These are phyloP conservation scores for Dactylellina leptospora DNA, from an alignment of 2,329 filamentous ascomycete species.

Conservation along the genomic window DNA sequence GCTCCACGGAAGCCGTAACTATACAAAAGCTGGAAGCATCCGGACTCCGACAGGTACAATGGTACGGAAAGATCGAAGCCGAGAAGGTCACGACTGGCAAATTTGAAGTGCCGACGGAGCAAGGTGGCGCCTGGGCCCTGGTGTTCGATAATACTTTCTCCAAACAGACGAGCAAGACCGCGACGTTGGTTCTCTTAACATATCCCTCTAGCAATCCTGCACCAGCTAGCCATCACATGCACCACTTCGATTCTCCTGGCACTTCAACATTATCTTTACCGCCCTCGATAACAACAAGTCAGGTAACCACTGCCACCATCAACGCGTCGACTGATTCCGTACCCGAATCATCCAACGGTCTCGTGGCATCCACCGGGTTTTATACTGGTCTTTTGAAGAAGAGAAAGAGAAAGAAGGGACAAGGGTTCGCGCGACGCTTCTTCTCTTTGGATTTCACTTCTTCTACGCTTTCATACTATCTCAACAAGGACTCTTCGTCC, in stretches of 20 bases:
- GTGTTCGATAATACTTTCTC: slow-evolving; percentile 99
- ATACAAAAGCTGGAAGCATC: slow-evolving; percentile 71
- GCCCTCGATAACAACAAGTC: slow-evolving; percentile 5
- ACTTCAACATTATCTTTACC: slow-evolving; percentile 29
- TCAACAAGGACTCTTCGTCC: slow-evolving; percentile 90
- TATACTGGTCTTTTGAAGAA: slow-evolving; percentile 89
- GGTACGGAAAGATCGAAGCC: slow-evolving; percentile 94
- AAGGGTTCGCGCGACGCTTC: slow-evolving; percentile 90
- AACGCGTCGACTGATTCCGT: slow-evolving; percentile 55
- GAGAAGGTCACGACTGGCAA: slow-evolving; percentile 93
- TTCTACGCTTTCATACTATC: slow-evolving; percentile 94
- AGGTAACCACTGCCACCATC: slow-evolving; percentile 29
- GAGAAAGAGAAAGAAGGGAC: slow-evolving; percentile 88
- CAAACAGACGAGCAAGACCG: slow-evolving; percentile 91
- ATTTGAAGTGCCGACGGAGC: slow-evolving; percentile 75
- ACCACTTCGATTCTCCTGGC: slow-evolving; percentile 58
- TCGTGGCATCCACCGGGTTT: slow-evolving; percentile 48
- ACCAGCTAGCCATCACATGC: slow-evolving; percentile 76
- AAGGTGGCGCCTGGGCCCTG: slow-evolving; percentile 92
- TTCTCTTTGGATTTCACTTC: slow-evolving; percentile 96
- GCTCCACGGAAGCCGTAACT: slow-evolving; percentile 67
- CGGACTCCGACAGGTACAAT: slow-evolving; percentile 72
- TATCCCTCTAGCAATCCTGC: slow-evolving; percentile 85
- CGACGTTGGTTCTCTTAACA: slow-evolving; percentile 91
- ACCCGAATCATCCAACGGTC: slow-evolving; percentile 35